These are phyloP conservation scores for Cylindrotheca fusiformis DNA, from an alignment of 108 stramenopile species.

Conservation along the genomic window DNA sequence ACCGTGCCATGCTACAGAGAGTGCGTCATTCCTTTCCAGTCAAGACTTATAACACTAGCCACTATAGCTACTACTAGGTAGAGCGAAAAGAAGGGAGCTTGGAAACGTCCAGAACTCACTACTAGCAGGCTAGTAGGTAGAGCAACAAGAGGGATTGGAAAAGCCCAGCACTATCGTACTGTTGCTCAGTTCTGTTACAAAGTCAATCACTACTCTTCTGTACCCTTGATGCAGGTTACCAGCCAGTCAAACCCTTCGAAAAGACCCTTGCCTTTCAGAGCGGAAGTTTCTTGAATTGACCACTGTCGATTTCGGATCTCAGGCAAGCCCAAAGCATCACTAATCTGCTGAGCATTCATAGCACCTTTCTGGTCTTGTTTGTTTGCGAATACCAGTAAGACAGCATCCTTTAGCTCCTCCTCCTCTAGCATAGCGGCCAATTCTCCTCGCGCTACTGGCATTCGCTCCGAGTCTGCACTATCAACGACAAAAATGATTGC, in stretches of 20 bases:
- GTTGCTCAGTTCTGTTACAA: not conserved
- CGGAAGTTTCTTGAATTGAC: slow-evolving; percentile 99
- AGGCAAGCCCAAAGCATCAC: slow-evolving; percentile 94
- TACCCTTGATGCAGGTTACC: slow-evolving; percentile 93
- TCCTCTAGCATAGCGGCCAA: slow-evolving; percentile 98
- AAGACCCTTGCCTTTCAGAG: slow-evolving; percentile 96
- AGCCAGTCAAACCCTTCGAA: slow-evolving; percentile 99
- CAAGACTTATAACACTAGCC: no score
- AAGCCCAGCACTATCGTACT: not conserved
- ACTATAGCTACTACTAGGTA: no score
- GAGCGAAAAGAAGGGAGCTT: no score
- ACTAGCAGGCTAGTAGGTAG: not conserved
- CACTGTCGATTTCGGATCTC: slow-evolving; percentile 97
- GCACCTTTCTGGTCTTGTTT: slow-evolving; percentile 99
- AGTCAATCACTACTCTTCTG: slow-evolving; percentile 50
- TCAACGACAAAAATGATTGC: slow-evolving; percentile 99
- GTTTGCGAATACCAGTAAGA: slow-evolving; percentile 98
- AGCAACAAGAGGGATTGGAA: not conserved
- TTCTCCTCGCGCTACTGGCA: slow-evolving; percentile 94
- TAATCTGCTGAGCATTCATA: slow-evolving; percentile 95
- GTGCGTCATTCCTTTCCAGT: no score
- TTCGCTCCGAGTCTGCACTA: slow-evolving; percentile 93
- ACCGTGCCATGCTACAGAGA: no score
- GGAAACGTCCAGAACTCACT: not conserved
- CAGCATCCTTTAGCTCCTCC: slow-evolving; percentile 95